Conservation (phyloP, 129 eudicot genomes). For the Ambrosia trifida region DNA sequence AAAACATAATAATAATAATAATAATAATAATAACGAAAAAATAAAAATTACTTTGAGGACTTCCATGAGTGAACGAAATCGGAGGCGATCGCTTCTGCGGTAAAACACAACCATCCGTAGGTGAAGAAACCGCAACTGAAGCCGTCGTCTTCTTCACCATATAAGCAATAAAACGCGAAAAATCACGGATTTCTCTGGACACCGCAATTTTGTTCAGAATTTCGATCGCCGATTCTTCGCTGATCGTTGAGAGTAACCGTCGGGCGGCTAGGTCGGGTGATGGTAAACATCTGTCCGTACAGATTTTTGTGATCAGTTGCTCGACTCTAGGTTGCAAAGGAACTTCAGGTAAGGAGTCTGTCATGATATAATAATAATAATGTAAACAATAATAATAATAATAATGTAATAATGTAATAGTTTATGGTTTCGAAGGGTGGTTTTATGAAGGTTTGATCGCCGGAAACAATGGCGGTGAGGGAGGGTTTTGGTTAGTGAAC, state of each 20-base stretch:
- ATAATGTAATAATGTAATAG: slow-evolving; percentile 1
- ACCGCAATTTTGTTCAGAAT: slow-evolving; percentile 19
- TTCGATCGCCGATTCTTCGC: slow-evolving; percentile 23
- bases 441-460: slow-evolving; percentile 5
- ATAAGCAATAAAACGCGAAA: slow-evolving; percentile 18
- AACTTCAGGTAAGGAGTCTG: slow-evolving; percentile 17
- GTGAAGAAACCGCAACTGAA: not conserved
- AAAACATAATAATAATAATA: not conserved
- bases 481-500: slow-evolving; percentile 1
- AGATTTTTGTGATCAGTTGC: slow-evolving; percentile 26
- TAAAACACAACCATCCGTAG: not conserved
- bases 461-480: slow-evolving; percentile 14
- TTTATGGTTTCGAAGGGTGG: too few species aligned
- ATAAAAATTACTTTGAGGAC: slow-evolving; percentile 21
- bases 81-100: slow-evolving; percentile 29
- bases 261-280: slow-evolving; percentile 19
- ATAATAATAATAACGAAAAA: not conserved
- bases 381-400: not conserved
- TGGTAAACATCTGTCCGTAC: not conserved
- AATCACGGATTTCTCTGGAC: slow-evolving; percentile 12
- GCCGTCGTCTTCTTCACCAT: slow-evolving; percentile 11
- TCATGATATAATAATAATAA: not conserved
- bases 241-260: slow-evolving; percentile 17
- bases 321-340: slow-evolving; percentile 24
- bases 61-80: not conserved